Conservation (phyloP, 768 basidiomycete genomes). For the Phanerochaete sordida region DNA sequence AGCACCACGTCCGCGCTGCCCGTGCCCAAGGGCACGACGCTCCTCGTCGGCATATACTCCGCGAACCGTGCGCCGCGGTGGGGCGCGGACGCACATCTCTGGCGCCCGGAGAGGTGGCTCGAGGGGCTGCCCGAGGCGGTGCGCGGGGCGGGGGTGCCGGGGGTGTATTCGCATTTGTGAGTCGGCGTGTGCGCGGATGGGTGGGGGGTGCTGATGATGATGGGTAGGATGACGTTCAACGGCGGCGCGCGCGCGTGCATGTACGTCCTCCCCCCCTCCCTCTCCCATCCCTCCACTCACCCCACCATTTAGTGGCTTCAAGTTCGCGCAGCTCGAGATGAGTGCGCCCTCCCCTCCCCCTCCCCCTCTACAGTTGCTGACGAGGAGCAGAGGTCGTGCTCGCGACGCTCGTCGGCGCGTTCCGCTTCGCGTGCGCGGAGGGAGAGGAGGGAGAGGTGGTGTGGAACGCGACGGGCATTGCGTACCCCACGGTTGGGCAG, state of each 20-base stretch:
- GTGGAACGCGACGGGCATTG: conserved; percentile 17
- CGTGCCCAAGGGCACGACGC: conserved; percentile 36
- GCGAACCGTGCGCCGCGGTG: conserved; percentile 40
- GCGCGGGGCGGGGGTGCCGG: conserved; percentile 36
- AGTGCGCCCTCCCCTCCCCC: conserved; percentile 29
- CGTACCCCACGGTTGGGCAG: conserved; percentile 14
- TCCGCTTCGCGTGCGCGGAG: conserved; percentile 12
- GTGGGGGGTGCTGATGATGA: background rate
- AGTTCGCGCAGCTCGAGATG: conserved; percentile 52
- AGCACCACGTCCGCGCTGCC: conserved; percentile 32
- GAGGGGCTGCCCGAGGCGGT: conserved; percentile 32
- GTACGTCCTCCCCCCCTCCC: too few relatives aligned
- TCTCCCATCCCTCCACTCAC: too few relatives aligned
- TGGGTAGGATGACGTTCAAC: conserved; percentile 41
- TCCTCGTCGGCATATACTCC: conserved; percentile 35
- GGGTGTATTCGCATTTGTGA: conserved; percentile 43
- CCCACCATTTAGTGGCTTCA: conserved; percentile 54
- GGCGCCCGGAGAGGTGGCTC: conserved; percentile 52
- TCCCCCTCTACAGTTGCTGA: background rate
- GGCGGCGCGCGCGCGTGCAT: conserved; percentile 44
- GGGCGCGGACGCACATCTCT: conserved; percentile 44
- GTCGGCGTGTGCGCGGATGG: conserved; percentile 3
- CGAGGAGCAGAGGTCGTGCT: conserved; percentile 21
- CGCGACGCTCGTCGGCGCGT: conserved; percentile 10
- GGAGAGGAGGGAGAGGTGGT: conserved; percentile 1